Percentiles rank a stretch among this genome's conserved stretches.
These are phyloP conservation scores for Digitaria exilis DNA, from an alignment of 202 grass and related monocot species.

Conservation along the genomic window DNA sequence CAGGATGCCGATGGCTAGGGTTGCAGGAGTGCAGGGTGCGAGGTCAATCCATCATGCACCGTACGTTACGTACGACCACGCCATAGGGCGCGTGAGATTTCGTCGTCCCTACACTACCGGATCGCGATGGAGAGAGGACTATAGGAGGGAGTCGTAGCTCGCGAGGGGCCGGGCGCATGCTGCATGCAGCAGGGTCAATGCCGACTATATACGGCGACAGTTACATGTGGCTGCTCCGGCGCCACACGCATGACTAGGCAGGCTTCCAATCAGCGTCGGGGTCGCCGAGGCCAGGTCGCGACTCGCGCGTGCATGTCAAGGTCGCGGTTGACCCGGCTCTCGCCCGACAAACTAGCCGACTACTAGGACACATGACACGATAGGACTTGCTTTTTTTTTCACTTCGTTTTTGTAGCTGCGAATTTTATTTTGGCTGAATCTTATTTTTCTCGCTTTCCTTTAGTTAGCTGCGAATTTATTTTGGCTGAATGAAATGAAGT, in stretches of 20 bases:
- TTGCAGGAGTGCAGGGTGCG: neutral
- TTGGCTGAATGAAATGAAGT: neutral
- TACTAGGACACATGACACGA: neutral
- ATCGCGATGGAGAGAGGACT: neutral
- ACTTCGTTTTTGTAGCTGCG: no score
- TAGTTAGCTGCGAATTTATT: no score
- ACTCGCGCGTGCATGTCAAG: constrained; percentile 17
- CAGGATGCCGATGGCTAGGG: no score
- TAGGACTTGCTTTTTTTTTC: no score
- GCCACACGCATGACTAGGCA: neutral
- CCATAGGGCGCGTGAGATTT: neutral
- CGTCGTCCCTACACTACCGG: constrained; percentile 15
- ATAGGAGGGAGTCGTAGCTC: neutral
- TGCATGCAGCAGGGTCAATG: constrained; percentile 8
- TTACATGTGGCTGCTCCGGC: constrained; percentile 10
- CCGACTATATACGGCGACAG: constrained; percentile 30
- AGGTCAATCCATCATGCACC: neutral
- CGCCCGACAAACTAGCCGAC: constrained; percentile 36
- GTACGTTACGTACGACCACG: neutral
- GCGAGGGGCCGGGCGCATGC: no score
- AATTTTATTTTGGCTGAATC: neutral
- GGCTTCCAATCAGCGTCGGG: neutral
- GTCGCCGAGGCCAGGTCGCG: neutral
- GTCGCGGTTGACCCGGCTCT: constrained; percentile 2
- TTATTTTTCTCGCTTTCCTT: neutral